Percentiles rank a stretch among this genome's conserved stretches.
These are phyloP conservation scores for Chlamydomonas sphaeroides DNA, from an alignment of 139 green algal species.

Conservation along the genomic window DNA sequence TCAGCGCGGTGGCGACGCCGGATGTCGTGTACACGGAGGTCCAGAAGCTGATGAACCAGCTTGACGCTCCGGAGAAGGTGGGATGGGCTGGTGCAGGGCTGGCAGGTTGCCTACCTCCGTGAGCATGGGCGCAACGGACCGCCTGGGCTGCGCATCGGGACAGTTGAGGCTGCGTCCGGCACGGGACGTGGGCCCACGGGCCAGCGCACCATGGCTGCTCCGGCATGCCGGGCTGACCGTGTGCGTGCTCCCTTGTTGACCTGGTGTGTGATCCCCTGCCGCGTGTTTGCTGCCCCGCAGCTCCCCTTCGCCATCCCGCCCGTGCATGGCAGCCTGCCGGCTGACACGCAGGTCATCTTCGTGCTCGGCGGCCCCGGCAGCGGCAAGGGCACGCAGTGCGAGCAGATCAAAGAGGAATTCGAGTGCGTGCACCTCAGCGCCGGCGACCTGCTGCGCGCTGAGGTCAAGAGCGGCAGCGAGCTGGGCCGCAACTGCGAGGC, in stretches of 20 bases:
- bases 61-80: neutral
- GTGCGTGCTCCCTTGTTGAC: neutral
- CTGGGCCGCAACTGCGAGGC: conserved; percentile 55
- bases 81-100: neutral
- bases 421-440: conserved; percentile 76
- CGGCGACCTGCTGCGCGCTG: conserved; percentile 81
- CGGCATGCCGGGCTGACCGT: no score
- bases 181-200: no score
- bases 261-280: neutral
- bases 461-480: conserved; percentile 73
- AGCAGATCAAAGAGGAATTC: conserved; percentile 76
- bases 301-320: conserved; percentile 35
- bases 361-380: conserved; percentile 62
- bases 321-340: conserved; percentile 44
- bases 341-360: conserved; percentile 55
- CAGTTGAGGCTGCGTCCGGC: no score
- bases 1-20: conserved; percentile 42
- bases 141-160: no score
- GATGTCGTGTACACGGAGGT: conserved; percentile 17
- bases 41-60: neutral
- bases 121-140: no score
- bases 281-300: no score
- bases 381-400: conserved; percentile 68
- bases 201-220: neutral
- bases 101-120: neutral